Evolutionary conservation across 1,284 basidiomycete genomes (phyloP).

Genomic region (Vanrija pseudolonga): DNA sequence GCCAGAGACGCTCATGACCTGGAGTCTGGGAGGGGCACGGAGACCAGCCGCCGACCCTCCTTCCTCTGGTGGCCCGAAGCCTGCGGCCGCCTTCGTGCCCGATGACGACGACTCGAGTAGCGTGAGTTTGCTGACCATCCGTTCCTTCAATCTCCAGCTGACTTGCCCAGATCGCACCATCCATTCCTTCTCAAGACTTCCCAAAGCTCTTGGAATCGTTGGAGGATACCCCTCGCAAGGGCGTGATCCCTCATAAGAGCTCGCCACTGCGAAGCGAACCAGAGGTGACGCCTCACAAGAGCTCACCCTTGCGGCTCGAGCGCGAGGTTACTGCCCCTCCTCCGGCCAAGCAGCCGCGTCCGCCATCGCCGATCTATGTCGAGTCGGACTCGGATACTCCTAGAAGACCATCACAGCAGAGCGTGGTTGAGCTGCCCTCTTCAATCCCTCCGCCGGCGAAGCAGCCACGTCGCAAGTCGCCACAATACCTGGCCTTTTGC

Average conservation of each 20-base stretch:
- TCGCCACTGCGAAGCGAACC: background rate
- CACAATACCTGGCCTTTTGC: background rate
- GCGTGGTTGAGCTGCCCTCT: background rate
- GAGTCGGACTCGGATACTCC: background rate
- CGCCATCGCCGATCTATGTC: background rate
- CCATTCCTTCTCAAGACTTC: constrained; percentile 22
- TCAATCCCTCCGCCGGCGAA: background rate
- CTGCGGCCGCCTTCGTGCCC: no score
- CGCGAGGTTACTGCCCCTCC: background rate
- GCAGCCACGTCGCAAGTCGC: background rate
- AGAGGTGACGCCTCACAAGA: background rate
- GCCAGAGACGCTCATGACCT: constrained; percentile 39
- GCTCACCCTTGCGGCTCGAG: background rate
- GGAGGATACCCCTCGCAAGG: background rate
- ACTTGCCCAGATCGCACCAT: constrained; percentile 19
- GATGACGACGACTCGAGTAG: constrained; percentile 17
- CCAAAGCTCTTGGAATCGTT: constrained; percentile 16
- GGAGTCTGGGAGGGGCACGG: constrained; percentile 23
- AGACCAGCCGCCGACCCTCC: background rate
- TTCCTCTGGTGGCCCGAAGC: background rate
- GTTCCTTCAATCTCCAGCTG: background rate
- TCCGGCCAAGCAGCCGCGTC: background rate
- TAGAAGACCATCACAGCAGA: no score
- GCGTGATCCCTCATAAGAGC: background rate
- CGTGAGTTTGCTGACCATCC: constrained; percentile 16